Evolutionary conservation across 2,329 filamentous ascomycete genomes (phyloP).

Genomic region (Zasmidium cellare): DNA sequence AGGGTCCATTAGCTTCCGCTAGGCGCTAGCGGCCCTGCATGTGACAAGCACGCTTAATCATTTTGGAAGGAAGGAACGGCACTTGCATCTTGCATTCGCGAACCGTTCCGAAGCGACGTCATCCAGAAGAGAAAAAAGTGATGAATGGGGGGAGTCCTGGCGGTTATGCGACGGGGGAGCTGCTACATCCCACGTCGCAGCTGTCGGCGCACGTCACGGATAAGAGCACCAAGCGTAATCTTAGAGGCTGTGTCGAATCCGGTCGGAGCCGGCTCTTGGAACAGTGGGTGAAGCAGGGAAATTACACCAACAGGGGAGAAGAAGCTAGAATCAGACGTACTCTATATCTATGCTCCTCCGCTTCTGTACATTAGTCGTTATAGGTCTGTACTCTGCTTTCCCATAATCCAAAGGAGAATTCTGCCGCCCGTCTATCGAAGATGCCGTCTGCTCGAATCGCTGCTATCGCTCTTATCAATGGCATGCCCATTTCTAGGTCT

Average conservation of each 20-base stretch:
- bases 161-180: not conserved
- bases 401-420: not conserved
- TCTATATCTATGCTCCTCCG: not conserved
- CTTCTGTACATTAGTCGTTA: not conserved
- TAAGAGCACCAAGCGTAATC: not conserved
- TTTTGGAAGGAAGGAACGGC: not conserved
- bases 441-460: conserved; percentile 17
- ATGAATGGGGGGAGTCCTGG: not conserved
- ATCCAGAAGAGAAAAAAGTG: no score
- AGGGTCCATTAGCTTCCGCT: no score
- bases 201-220: not conserved
- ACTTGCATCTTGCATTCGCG: not conserved
- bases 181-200: not conserved
- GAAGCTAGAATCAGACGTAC: not conserved
- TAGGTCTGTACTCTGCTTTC: not conserved
- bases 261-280: not conserved
- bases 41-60: no score
- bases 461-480: conserved; percentile 10
- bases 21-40: no score
- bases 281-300: not conserved
- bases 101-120: not conserved
- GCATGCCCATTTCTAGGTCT: conserved; percentile 8
- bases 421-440: not conserved
- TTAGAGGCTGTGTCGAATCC: not conserved
- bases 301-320: not conserved